Evolutionary conservation across 768 basidiomycete species (phyloP), one percentile per base, ranked within the genome.

Genomic region (Xanthoconium stramineum): DNA sequence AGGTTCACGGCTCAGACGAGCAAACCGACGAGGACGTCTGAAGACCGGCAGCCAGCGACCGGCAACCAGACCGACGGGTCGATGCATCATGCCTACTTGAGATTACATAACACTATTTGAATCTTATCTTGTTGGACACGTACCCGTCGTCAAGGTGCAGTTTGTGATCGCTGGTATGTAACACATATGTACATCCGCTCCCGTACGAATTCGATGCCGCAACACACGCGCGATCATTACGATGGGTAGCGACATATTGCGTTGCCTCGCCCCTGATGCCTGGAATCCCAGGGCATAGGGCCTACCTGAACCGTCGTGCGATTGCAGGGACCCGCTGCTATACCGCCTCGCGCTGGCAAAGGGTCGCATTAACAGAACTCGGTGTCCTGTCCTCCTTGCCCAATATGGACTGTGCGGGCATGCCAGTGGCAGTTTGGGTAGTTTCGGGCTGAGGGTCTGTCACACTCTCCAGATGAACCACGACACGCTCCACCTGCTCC

Each of bases 301-400:
- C 43, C 37, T 38, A 5, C 15, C 1, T 17, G 29, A 30, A 24
- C 24, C 24, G 4, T 24, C 17, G 8, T 29, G 52, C 30, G 5
- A 47, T 48, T 15, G 45, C 1, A n/a, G 49, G 30, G 13, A 44
- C 19, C 19, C 50, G 37, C 33, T 20, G 11, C 28, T 57, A 65
- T 38, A 33, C 50, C 32, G 4, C 38, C 5, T 54, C 48, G 20
- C 43, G 19, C 32, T 24, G 50, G 28, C 19, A 29, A 20, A 46
- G 20, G 14, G 51, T 52, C 5, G n/a, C 20, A 12, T 14, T 6
- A n/a, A 39, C 39, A 6, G 51, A 28, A 39, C 24, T 45, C 15
- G 40, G 33, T 3, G 46, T 19, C 46, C 40, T 55, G 52, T 44
- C 36, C 9, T 64, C 46, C 39, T 55, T 55, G 40, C 44, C 40